Conservation (phyloP, 1,284 basidiomycete genomes). For the Kwoniella shivajii region DNA sequence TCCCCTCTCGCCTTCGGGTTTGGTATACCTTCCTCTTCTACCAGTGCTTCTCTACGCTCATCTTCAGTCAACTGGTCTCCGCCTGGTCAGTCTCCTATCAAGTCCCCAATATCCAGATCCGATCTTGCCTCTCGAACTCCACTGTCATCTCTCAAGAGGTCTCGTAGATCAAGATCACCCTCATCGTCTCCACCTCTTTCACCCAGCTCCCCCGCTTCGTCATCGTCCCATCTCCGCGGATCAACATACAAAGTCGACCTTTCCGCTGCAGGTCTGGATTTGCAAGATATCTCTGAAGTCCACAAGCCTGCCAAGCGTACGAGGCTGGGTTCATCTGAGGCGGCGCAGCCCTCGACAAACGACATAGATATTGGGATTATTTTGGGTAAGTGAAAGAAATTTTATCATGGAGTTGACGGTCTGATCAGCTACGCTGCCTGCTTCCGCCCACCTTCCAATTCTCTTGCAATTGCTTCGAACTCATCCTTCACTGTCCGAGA, state of each 20-base stretch:
- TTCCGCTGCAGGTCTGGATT: slow-evolving; percentile 18
- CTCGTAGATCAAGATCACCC: slow-evolving; percentile 30
- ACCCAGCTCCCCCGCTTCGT: slow-evolving; percentile 16
- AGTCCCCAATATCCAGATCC: slow-evolving; percentile 7
- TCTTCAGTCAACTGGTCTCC: slow-evolving; percentile 1
- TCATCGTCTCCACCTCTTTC: slow-evolving; percentile 31
- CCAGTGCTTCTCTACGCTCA: slow-evolving; percentile 4
- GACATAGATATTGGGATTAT: slow-evolving; percentile 46
- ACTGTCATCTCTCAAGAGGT: slow-evolving; percentile 19
- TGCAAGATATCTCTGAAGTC: slow-evolving; percentile 30
- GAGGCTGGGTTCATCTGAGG: slow-evolving; percentile 21
- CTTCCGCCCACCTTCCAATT: slow-evolving; percentile 45
- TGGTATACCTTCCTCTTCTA: slow-evolving; percentile 23
- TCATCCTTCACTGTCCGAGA: slow-evolving; percentile 34
- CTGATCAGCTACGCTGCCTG: slow-evolving; percentile 40
- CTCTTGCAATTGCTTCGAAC: slow-evolving; percentile 40
- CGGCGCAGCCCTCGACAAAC: neutral
- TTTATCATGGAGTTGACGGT: neutral
- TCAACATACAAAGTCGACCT: slow-evolving; percentile 12
- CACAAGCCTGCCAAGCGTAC: slow-evolving; percentile 29
- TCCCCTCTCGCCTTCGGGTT: slow-evolving; percentile 48
- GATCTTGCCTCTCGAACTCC: neutral
- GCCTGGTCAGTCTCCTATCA: slow-evolving; percentile 11
- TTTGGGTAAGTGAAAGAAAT: slow-evolving; percentile 37
- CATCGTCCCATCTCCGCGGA: slow-evolving; percentile 2